phyloP scores from a whole-genome alignment of 2,329 filamentous ascomycete species.

The Albophoma yamanashiensis region DNA sequence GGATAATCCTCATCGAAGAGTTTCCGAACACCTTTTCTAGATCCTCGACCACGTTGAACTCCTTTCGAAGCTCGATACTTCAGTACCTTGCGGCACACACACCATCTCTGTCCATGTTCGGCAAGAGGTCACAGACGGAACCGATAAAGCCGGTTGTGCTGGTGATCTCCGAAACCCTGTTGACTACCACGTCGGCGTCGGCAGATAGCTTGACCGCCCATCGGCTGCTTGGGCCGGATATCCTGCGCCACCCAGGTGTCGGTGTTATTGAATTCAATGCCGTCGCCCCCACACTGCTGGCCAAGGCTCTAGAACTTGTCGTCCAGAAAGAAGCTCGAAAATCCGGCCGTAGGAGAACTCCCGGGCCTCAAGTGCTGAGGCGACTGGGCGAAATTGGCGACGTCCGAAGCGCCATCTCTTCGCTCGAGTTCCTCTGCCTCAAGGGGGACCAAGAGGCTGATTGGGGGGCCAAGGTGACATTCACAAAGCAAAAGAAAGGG shows the following conservation, averaged over 20 bases:
- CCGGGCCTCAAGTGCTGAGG: conserved; percentile 69
- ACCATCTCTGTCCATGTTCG: conserved; percentile 40
- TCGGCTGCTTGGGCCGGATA: conserved; percentile 75
- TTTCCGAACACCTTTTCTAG: conserved; percentile 67
- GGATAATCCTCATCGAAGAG: conserved; percentile 68
- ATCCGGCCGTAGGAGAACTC: conserved; percentile 64
- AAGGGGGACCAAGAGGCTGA: conserved; percentile 64
- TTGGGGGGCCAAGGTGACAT: conserved; percentile 65
- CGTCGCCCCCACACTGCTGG: conserved; percentile 75
- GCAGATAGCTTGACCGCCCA: conserved; percentile 91
- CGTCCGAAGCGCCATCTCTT: conserved; percentile 82
- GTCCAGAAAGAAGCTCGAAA: conserved; percentile 76
- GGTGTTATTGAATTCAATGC: conserved; percentile 85
- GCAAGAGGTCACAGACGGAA: conserved; percentile 28
- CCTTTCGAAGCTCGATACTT: conserved; percentile 66
- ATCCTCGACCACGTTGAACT: conserved; percentile 51
- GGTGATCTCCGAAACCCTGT: conserved; percentile 80
- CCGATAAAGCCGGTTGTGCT: conserved; percentile 67
- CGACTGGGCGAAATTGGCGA: conserved; percentile 80
- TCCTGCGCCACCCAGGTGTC: conserved; percentile 70
- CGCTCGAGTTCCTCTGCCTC: conserved; percentile 84
- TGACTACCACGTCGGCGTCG: conserved; percentile 75
- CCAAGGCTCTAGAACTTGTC: conserved; percentile 72
- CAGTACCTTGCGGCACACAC: conserved; percentile 63
- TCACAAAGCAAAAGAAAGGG: conserved; percentile 56